phyloP scores from a whole-genome alignment of 768 basidiomycete species.

The Lepiota venenata region DNA sequence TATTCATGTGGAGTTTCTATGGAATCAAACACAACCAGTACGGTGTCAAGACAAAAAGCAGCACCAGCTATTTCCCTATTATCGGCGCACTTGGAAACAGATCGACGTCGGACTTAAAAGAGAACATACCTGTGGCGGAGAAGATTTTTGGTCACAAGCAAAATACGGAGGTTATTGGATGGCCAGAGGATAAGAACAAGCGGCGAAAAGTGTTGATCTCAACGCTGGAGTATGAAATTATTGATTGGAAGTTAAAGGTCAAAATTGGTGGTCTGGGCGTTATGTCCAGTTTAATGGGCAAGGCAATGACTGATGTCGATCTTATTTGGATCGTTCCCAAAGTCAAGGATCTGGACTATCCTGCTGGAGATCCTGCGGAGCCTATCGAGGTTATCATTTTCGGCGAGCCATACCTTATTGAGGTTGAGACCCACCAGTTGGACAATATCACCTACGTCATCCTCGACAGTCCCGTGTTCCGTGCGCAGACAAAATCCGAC shows the following conservation, averaged over 20 bases:
- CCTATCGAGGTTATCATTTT: conserved; percentile 97
- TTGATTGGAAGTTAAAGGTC: conserved; percentile 97
- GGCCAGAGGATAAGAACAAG: conserved; percentile 93
- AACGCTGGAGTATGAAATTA: conserved; percentile 93
- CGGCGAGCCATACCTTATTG: conserved; percentile 92
- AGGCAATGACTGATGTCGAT: conserved; percentile 97
- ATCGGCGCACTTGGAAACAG: conserved; percentile 62
- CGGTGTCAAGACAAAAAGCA: conserved; percentile 72
- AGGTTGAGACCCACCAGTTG: conserved; percentile 88
- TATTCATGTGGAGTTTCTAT: conserved; percentile 97
- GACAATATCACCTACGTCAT: conserved; percentile 97
- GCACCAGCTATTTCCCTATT: conserved; percentile 86
- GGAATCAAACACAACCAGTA: conserved; percentile 93
- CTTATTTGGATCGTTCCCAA: conserved; percentile 93
- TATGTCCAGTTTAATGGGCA: conserved; percentile 97
- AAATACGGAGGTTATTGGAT: conserved; percentile 80
- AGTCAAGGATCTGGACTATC: conserved; percentile 93
- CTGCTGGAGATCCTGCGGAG: conserved; percentile 85
- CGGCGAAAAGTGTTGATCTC: conserved; percentile 89
- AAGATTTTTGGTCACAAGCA: conserved; percentile 70
- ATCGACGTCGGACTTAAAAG: conserved; percentile 71
- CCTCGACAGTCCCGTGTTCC: conserved; percentile 93
- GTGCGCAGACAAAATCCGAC: conserved; percentile 93
- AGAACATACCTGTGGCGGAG: conserved; percentile 58
- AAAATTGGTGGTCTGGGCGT: conserved; percentile 98